Evolutionary conservation across 768 basidiomycete species (phyloP).

Genomic region (Austroboletus festivus): DNA sequence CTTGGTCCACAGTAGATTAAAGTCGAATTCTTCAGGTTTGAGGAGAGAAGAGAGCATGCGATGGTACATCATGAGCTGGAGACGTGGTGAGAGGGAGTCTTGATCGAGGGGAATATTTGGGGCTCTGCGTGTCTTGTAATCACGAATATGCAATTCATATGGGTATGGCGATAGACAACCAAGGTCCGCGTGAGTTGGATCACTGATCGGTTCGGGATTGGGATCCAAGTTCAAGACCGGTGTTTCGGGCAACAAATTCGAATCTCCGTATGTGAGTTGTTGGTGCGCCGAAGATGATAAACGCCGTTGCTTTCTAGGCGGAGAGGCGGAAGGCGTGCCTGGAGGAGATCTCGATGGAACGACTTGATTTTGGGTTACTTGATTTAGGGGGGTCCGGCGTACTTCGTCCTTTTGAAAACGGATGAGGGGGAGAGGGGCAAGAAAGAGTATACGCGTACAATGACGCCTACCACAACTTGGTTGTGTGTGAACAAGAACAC

Average conservation of each 20-base stretch:
- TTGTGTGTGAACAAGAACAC: constrained; percentile 73
- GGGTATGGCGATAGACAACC: background rate
- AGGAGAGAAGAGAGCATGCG: constrained; percentile 57
- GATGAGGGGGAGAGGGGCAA: background rate
- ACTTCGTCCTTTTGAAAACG: constrained; percentile 55
- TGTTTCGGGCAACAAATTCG: background rate
- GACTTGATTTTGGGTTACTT: background rate
- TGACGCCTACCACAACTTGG: constrained; percentile 67
- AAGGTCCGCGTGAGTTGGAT: background rate
- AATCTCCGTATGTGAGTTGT: constrained; percentile 1
- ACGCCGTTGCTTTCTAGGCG: constrained; percentile 25
- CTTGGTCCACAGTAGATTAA: constrained; percentile 48
- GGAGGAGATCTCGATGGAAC: constrained; percentile 11
- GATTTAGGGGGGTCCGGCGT: constrained; percentile 15
- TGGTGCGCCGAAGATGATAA: constrained; percentile 19
- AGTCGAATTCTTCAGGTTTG: constrained; percentile 45
- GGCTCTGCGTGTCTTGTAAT: constrained; percentile 66
- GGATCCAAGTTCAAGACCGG: background rate
- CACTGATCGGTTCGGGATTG: background rate
- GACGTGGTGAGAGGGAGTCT: constrained; percentile 55
- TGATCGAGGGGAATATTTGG: constrained; percentile 50
- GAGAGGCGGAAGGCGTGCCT: constrained; percentile 20
- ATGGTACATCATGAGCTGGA: constrained; percentile 79
- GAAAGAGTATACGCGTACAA: constrained; percentile 43
- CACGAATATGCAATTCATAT: constrained; percentile 46